Evolutionary conservation across 2,329 filamentous ascomycete species (phyloP), one percentile per base, ranked within the genome.

Genomic region (Trichoderma afroharzianum): DNA sequence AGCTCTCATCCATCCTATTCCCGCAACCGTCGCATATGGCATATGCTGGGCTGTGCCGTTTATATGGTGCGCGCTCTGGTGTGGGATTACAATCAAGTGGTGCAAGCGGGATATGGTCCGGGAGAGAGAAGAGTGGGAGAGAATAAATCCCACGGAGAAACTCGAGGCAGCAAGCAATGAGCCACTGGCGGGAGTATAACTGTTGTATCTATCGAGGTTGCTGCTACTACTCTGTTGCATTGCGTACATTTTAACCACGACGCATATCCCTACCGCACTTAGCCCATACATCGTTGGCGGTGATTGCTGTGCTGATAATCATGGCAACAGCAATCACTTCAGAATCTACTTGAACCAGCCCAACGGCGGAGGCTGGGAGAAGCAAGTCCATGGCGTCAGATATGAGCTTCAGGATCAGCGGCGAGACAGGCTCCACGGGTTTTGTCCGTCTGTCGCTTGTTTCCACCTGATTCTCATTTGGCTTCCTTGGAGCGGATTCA

Each of bases 341-440:
- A 0, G 84, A 80, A 11, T 85, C 81, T 1, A 86, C 81, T 0
- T 83, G 78, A 30, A 91, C 80, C 90, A 90, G 92, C 0, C 89
- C 89, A 15, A 92, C 80, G 1, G 86, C 81, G 6, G 82, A 82
- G 0, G 87, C 88, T 0, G 92, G 92, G 36, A 92, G 82, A 4
- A 90, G 76, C 61, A 92, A 77, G 77, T 94, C 92, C 64, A 91
- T 84, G 7, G 81, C 74, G 76, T 92, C 89, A 1, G 88, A 84
- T 1, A 89, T 72, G 6, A 91, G 78, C 63, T 84, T 83, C 15
- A 86, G 85, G 32, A 82, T 75, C 2, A 90, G 77, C 1, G 76
- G 78, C 24, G 69, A 75, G 1, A 80, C 77, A 71, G 81, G 77
- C 12, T 71, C 75, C 53, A 74, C 74, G 12, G 80, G 73, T 63